These are phyloP conservation scores for Omphalotus guepiniiformis DNA, from an alignment of 768 basidiomycete genomes.

Conservation along the genomic window DNA sequence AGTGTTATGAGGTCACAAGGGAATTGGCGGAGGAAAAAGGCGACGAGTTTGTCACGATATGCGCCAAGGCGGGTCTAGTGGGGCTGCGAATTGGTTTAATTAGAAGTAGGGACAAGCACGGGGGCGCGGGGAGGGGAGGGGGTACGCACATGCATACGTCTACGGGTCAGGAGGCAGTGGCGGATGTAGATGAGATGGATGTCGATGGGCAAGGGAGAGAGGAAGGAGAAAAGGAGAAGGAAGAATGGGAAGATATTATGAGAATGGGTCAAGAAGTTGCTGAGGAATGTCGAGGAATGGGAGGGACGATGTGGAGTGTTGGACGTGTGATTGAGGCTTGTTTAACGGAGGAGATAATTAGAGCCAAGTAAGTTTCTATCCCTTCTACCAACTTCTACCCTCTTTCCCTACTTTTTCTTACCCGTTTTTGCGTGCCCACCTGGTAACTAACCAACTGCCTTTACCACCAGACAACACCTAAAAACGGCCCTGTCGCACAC, in stretches of 20 bases:
- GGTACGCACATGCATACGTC: constrained; percentile 12
- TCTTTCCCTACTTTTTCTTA: not conserved
- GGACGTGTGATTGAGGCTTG: constrained; percentile 54
- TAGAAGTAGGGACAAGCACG: constrained; percentile 2
- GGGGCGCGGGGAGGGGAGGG: not conserved
- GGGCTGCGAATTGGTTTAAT: constrained; percentile 2
- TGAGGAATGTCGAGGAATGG: constrained; percentile 43
- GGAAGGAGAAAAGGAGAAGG: constrained; percentile 11
- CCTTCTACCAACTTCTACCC: not conserved
- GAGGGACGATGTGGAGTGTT: constrained; percentile 51
- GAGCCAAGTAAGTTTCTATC: constrained; percentile 49
- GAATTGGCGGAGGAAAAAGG: constrained; percentile 29
- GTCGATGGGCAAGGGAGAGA: constrained; percentile 6
- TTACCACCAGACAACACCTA: constrained; percentile 57
- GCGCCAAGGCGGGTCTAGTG: constrained; percentile 3
- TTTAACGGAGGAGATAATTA: constrained; percentile 50
- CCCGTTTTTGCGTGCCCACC: too few relatives aligned
- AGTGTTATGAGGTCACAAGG: constrained; percentile 63
- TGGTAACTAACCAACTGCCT: too few relatives aligned
- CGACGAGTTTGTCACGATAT: constrained; percentile 2
- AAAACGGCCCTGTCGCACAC: constrained; percentile 57
- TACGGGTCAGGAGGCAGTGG: constrained; percentile 7
- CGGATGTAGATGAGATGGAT: not conserved
- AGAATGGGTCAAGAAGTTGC: constrained; percentile 33
- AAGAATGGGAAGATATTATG: constrained; percentile 27